Evolutionary conservation across 2,329 filamentous ascomycete genomes (phyloP).

Genomic region (Pestalotiopsis sp.): DNA sequence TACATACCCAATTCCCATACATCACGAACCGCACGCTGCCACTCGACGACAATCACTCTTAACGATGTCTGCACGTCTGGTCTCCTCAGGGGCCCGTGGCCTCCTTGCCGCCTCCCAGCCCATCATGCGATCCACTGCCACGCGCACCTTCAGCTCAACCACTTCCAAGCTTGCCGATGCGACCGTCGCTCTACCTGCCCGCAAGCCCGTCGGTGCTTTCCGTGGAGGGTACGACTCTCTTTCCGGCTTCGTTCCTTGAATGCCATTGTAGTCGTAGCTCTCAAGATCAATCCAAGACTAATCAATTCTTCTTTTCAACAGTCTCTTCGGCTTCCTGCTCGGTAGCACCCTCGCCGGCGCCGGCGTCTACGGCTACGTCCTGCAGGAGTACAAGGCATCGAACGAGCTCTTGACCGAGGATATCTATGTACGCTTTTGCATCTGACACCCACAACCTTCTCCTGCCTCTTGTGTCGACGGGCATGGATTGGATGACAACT

Average conservation of each 20-base stretch:
- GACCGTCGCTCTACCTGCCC: conserved; percentile 51
- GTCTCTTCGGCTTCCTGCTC: conserved; percentile 88
- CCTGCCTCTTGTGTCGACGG: conserved; percentile 10
- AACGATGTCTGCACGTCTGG: conserved; percentile 51
- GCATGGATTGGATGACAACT: background rate
- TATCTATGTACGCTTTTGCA: conserved; percentile 78
- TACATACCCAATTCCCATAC: background rate
- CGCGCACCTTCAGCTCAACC: conserved; percentile 55
- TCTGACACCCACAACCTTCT: conserved; percentile 30
- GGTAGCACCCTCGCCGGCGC: conserved; percentile 79
- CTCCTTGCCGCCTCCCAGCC: conserved; percentile 14
- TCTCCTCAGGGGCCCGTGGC: conserved; percentile 30
- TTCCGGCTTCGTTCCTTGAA: background rate
- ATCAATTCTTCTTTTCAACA: conserved; percentile 37
- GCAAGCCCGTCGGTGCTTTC: conserved; percentile 63
- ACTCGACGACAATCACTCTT: conserved; percentile 11
- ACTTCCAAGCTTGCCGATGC: conserved; percentile 43
- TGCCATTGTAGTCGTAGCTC: background rate
- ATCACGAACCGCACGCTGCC: conserved; percentile 8
- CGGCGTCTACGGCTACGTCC: conserved; percentile 87
- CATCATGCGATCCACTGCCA: conserved; percentile 23
- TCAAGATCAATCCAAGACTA: background rate
- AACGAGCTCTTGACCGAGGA: conserved; percentile 95
- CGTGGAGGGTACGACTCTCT: conserved; percentile 54
- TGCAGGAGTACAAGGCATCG: conserved; percentile 90